phyloP scores from a whole-genome alignment of 305 asterid species.

The Fraxinus ornus region DNA sequence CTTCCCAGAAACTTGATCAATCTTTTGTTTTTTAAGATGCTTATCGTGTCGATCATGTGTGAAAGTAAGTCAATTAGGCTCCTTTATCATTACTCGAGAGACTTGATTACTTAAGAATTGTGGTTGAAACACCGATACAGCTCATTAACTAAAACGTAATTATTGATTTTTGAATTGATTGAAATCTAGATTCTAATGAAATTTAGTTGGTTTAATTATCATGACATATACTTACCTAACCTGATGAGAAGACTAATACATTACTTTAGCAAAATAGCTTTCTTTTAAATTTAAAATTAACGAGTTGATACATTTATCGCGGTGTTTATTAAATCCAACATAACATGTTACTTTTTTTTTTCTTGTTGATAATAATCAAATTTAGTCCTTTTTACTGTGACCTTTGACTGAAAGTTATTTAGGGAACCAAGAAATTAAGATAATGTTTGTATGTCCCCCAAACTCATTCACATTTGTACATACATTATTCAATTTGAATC shows the following conservation, averaged over 20 bases:
- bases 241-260: not conserved
- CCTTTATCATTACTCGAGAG: not conserved
- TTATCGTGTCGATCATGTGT: not conserved
- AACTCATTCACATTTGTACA: slow-evolving; percentile 12
- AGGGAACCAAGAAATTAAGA: not conserved
- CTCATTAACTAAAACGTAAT: not conserved
- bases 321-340: not conserved
- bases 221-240: not conserved
- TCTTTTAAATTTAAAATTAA: not conserved
- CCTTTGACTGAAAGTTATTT: not conserved
- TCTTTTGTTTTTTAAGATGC: not conserved
- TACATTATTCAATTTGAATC: not conserved
- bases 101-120: not conserved
- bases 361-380: not conserved
- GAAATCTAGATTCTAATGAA: not conserved
- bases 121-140: not conserved
- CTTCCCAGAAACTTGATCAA: not conserved
- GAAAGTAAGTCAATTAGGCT: not conserved
- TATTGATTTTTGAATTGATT: not conserved
- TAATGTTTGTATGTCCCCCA: slow-evolving; percentile 20
- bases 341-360: not conserved
- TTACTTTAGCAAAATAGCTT: not conserved
- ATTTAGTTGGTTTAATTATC: not conserved
- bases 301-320: not conserved
- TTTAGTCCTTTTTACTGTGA: not conserved